Conservation (phyloP, 495 filamentous ascomycete species). For the Lasiosphaeris hirsuta region DNA sequence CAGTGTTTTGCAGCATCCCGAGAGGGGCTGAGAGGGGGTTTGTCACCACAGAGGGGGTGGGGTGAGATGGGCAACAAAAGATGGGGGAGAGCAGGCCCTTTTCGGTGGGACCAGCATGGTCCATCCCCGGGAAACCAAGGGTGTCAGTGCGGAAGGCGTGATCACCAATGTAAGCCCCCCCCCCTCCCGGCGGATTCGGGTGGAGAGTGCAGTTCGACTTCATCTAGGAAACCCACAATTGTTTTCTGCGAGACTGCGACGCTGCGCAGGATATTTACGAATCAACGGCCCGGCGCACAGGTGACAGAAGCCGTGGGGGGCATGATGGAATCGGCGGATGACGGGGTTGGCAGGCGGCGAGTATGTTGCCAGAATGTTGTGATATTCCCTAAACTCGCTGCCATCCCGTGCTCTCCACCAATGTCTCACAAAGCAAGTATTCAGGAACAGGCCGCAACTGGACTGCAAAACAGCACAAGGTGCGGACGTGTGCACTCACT, state of each 20-base stretch:
- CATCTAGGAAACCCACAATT: slow-evolving; percentile 7
- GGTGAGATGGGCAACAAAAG: background rate
- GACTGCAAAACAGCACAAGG: background rate
- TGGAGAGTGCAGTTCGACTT: slow-evolving; percentile 3
- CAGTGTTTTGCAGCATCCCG: slow-evolving; percentile 19
- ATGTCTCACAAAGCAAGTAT: too few species aligned
- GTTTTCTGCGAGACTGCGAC: too few species aligned
- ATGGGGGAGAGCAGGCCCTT: background rate
- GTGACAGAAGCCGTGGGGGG: slow-evolving; percentile 21
- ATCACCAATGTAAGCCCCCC: slow-evolving; percentile 7
- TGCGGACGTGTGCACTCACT: background rate
- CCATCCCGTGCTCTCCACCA: slow-evolving; percentile 2
- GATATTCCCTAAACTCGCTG: slow-evolving; percentile 23
- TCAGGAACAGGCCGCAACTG: background rate
- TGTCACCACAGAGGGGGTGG: slow-evolving; percentile 8
- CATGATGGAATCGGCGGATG: slow-evolving; percentile 19
- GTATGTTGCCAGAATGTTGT: slow-evolving; percentile 35
- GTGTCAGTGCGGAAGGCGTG: slow-evolving; percentile 15
- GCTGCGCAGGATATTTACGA: too few species aligned
- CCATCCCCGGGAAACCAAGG: background rate
- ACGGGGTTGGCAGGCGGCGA: slow-evolving; percentile 1
- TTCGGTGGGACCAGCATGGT: too few species aligned
- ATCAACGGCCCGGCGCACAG: background rate
- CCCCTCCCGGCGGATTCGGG: background rate
- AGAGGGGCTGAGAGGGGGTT: slow-evolving; percentile 20